Base-by-base conservation (phyloP, 495 filamentous ascomycete species). In the Polyplosphaeria fusca region DNA sequence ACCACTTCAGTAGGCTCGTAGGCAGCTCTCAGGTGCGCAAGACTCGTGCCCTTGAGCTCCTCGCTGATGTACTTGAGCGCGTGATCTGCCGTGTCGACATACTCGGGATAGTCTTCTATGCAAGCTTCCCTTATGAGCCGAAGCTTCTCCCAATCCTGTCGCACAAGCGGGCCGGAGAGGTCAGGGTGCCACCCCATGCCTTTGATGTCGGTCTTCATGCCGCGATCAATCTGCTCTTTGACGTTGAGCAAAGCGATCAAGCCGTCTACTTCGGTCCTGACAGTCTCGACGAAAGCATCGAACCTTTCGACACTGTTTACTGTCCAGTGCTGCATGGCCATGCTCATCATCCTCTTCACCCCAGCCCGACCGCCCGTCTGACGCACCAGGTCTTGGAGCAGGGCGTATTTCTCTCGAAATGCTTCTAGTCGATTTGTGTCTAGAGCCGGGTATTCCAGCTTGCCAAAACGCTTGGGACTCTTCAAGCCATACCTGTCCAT, bases 131-230 rank as follows among this genome's bases (percentile, higher is more conserved):
- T 49, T 20, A 72, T 60, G 9, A 72, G 57, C n/a, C 47, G 39
- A 16, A 72, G 57, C 47, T 70, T 72, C 26, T 53, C 52, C 46
- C 39, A 52, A 35, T 72, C 69, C 3, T 19, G 11, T 18, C 40
- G 19, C n/a, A 60, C 47, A 3, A 40, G 18, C 1, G 56, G 46
- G 1, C 50, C 52, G 22, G 43, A 46, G 14, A 58, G 30, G 35
- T 53, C 53, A 2, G 66, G 64, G 47, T 72, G 69, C 69, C 69
- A 72, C 3, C 68, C 69, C 38, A 72, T 56, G 5, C 57, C 56
- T 18, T 54, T 58, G 24, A 72, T 68, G 46, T 72, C 69, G 23
- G 63, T 63, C 23, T 60, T 58, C 62, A 72, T 66, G 11, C 55
- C 68, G 1, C 61, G 37, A 41, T 70, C 69, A 16, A 72, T 66